Conservation (phyloP, 2,329 filamentous ascomycete genomes). For the Stemphylium lycopersici region DNA sequence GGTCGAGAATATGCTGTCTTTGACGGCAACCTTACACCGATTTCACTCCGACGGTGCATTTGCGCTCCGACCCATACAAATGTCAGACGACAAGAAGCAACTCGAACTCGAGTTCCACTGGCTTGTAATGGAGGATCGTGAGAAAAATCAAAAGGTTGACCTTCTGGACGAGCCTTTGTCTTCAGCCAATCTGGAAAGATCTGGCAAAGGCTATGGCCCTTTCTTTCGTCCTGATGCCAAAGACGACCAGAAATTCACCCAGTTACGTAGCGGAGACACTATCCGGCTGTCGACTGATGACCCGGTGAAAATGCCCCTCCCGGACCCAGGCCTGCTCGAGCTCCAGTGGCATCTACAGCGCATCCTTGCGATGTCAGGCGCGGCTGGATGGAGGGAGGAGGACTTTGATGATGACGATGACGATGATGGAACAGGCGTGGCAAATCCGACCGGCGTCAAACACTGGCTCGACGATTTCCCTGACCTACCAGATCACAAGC, state of each 20-base stretch:
- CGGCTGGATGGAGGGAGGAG: slow-evolving; percentile 23
- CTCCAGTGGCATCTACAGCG: slow-evolving; percentile 28
- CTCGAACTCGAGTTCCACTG: slow-evolving; percentile 28
- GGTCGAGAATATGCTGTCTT: too few species aligned
- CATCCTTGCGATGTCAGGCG: slow-evolving; percentile 26
- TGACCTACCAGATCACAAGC: slow-evolving; percentile 2
- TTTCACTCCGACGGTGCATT: too few species aligned
- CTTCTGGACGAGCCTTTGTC: slow-evolving; percentile 5
- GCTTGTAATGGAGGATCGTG: slow-evolving; percentile 17
- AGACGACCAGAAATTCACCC: background rate
- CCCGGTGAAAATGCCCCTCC: slow-evolving; percentile 17
- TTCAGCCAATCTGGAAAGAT: background rate
- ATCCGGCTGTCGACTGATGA: slow-evolving; percentile 26
- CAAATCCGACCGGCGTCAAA: slow-evolving; percentile 3
- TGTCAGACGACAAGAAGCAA: slow-evolving; percentile 23
- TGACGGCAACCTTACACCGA: too few species aligned
- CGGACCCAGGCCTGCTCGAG: slow-evolving; percentile 23
- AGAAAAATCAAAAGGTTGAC: slow-evolving; percentile 10
- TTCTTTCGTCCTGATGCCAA: background rate
- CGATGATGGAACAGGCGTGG: background rate
- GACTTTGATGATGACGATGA: slow-evolving; percentile 15
- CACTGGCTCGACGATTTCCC: slow-evolving; percentile 10
- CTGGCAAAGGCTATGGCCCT: background rate
- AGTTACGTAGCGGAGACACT: slow-evolving; percentile 15
- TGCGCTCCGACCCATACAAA: slow-evolving; percentile 25